A percentile compares a stretch with the other conserved stretches of the same genome.
These are phyloP conservation scores for Paramyrothecium sp. DNA, from an alignment of 2,329 filamentous ascomycete genomes.

Conservation along the genomic window DNA sequence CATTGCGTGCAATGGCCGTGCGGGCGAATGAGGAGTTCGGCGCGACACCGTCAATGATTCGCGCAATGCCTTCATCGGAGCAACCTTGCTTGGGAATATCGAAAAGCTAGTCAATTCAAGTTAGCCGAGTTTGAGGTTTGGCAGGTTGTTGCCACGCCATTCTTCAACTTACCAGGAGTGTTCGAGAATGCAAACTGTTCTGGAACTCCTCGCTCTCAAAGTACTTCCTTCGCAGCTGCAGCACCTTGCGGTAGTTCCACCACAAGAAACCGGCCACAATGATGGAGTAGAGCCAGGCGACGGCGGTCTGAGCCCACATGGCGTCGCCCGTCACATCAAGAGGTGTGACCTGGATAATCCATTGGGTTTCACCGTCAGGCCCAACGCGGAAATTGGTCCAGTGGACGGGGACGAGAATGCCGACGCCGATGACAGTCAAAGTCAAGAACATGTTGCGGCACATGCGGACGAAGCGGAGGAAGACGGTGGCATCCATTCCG, in stretches of 20 bases:
- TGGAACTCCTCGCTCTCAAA: constrained; percentile 88
- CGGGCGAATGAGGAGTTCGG: constrained; percentile 77
- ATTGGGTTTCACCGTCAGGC: constrained; percentile 22
- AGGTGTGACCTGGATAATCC: constrained; percentile 62
- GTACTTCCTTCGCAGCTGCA: constrained; percentile 70
- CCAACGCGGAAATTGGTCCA: constrained; percentile 30
- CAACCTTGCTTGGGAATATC: constrained; percentile 77
- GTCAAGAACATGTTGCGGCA: constrained; percentile 83
- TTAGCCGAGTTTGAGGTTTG: constrained; percentile 2
- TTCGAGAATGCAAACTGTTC: constrained; percentile 75
- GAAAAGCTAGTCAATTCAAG: constrained; percentile 58
- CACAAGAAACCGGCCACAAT: constrained; percentile 80
- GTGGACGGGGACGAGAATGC: constrained; percentile 81
- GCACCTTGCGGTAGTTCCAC: constrained; percentile 81
- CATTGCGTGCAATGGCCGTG: constrained; percentile 84
- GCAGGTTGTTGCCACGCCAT: not conserved
- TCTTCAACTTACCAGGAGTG: constrained; percentile 54
- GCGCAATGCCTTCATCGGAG: constrained; percentile 83
- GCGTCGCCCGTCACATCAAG: constrained; percentile 48
- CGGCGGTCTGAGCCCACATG: constrained; percentile 59
- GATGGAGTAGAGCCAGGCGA: constrained; percentile 67
- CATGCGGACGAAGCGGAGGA: constrained; percentile 87
- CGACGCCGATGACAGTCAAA: constrained; percentile 70
- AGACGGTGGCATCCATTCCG: constrained; percentile 87
- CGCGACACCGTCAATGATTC: constrained; percentile 77